Percentiles rank a stretch among this genome's conserved stretches.
phyloP scores from a whole-genome alignment of 305 asterid species.

The Galium porrigens region DNA sequence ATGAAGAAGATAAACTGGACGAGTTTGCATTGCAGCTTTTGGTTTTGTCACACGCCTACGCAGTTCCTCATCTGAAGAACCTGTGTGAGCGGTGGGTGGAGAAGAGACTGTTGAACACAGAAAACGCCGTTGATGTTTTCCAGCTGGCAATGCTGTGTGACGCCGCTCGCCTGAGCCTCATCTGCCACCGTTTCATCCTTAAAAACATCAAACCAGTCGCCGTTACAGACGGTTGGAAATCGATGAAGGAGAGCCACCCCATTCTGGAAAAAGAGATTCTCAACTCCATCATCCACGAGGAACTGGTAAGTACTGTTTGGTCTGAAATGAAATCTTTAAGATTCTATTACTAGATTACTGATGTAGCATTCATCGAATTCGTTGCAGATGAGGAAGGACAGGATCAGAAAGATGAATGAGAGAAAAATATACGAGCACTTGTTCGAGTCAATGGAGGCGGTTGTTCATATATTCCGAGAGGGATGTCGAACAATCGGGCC shows the following conservation, averaged over 20 bases:
- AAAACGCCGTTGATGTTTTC: constrained; percentile 54
- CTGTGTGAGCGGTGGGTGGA: constrained; percentile 58
- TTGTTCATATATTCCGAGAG: constrained; percentile 73
- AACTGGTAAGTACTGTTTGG: constrained; percentile 29
- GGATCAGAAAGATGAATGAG: constrained; percentile 41
- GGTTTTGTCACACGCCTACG: constrained; percentile 63
- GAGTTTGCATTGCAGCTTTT: constrained; percentile 51
- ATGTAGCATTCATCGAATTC: neutral
- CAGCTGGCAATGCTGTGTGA: constrained; percentile 79
- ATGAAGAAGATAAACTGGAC: constrained; percentile 51
- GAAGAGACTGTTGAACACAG: constrained; percentile 34
- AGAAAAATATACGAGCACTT: constrained; percentile 42
- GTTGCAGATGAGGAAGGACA: constrained; percentile 38
- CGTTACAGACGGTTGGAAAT: constrained; percentile 62
- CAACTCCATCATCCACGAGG: constrained; percentile 32
- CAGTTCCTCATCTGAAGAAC: constrained; percentile 45
- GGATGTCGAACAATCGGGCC: constrained; percentile 84
- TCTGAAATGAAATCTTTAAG: too few relatives aligned
- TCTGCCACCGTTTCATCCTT: constrained; percentile 53
- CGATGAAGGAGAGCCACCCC: constrained; percentile 81
- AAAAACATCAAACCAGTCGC: constrained; percentile 51
- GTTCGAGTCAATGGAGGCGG: constrained; percentile 87
- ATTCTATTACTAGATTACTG: neutral
- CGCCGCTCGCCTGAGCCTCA: constrained; percentile 61
- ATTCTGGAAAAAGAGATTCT: constrained; percentile 47